Percentiles rank a stretch among this genome's conserved stretches.
Conservation (phyloP, 169 alveolate species). For the Cryptosporidium parvum region DNA sequence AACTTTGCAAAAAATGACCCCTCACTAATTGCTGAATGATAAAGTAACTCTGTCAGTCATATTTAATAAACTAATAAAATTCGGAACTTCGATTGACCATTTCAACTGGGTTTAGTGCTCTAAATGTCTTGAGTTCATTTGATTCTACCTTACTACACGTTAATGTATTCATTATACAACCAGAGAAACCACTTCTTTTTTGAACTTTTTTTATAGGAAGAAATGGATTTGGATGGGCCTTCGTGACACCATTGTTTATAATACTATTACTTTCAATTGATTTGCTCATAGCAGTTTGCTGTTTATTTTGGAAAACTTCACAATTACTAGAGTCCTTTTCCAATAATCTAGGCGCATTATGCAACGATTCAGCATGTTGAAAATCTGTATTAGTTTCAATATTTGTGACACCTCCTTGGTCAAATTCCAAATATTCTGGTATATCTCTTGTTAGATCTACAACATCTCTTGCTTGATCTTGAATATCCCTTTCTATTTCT, state of each 20-base stretch:
- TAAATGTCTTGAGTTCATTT: constrained; percentile 62
- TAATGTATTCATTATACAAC: constrained; percentile 52
- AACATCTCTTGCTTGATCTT: background rate
- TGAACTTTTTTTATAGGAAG: constrained; percentile 47
- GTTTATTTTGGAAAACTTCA: background rate
- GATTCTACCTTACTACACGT: constrained; percentile 63
- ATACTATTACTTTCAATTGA: background rate
- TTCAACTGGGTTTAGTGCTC: constrained; percentile 63
- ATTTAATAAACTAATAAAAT: background rate
- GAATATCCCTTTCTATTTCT: constrained; percentile 2
- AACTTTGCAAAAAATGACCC: background rate
- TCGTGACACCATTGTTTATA: background rate
- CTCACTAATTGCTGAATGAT: background rate
- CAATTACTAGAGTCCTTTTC: background rate
- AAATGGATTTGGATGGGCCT: constrained; percentile 37
- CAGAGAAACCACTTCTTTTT: constrained; percentile 58
- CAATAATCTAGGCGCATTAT: background rate
- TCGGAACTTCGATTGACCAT: constrained; percentile 15
- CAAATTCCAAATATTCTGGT: background rate
- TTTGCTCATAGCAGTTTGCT: background rate
- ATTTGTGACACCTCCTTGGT: background rate
- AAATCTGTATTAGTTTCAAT: background rate
- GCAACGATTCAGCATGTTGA: background rate
- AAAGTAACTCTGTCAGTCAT: background rate
- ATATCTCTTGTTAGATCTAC: background rate